A percentile compares a stretch with the other conserved stretches of the same genome.
Conservation (phyloP, 2,329 filamentous ascomycete genomes). For the Davidsoniella australis region DNA sequence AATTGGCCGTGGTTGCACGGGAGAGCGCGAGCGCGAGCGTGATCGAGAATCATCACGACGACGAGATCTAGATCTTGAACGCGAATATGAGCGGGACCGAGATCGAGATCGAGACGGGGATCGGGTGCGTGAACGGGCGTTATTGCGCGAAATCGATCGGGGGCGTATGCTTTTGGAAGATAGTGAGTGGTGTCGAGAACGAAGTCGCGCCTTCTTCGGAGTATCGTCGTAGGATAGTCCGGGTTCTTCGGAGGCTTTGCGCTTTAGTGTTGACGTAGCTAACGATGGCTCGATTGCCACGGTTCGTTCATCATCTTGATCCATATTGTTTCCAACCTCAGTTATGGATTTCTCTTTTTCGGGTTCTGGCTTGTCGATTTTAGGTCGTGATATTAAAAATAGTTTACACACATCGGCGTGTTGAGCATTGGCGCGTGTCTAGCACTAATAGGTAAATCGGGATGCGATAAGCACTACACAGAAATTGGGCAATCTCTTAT, state of each 20-base stretch:
- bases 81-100: background rate
- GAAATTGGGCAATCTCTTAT: too few species aligned
- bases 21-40: background rate
- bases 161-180: background rate
- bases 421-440: too few species aligned
- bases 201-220: constrained; percentile 8
- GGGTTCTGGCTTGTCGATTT: too few species aligned
- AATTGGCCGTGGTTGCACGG: background rate
- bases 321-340: too few species aligned
- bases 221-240: background rate
- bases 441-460: too few species aligned
- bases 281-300: background rate
- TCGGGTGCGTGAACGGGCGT: background rate
- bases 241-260: constrained; percentile 9
- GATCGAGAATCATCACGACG: background rate
- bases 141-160: background rate
- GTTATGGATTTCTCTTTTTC: too few species aligned
- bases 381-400: too few species aligned
- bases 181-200: background rate
- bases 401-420: too few species aligned
- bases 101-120: constrained; percentile 4
- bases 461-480: too few species aligned
- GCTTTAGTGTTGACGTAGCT: constrained; percentile 3
- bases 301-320: too few species aligned
- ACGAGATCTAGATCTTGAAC: background rate